Evolutionary conservation across 2,329 filamentous ascomycete genomes (phyloP), one percentile per base, ranked within the genome.

Genomic region (Hirsutella minnesotensis): DNA sequence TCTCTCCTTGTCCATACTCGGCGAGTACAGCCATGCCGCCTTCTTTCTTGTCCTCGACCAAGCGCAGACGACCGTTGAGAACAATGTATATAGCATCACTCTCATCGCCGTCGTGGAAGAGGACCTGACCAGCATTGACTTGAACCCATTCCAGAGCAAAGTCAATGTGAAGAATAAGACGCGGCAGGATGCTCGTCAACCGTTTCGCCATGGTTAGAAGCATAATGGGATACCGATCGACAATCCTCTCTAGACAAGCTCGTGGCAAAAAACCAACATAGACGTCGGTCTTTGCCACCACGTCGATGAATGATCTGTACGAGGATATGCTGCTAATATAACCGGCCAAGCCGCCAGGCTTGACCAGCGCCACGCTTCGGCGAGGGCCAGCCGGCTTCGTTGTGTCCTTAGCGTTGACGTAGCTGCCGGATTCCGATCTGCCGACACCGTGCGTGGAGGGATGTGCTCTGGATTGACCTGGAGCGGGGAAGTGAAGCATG

Each of bases 81-180:
- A 98, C 92, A 47, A 98, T 89, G 55, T 96, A 98, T 34, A 98
- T 98, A 1, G 94, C 90, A 61, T 98, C 92, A 54, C 92, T 98
- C 51, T 96, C 92, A 51, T 98, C 89, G 3, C 81, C 81, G 61
- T 94, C 85, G 51, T 94, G 86, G 59, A 94, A 95, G 30, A 98
- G 85, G 9, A 95, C 85, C 57, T 98, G 88, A 0, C 92, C 89
- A 3, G 92, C 87, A 61, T 87, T 88, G 47, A 98, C 88, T 57
- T 98, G 94, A 3, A 95, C 81, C 92, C 94, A 98, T 66, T 98
- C 94, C 16, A 98, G 71, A 4, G 92, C 92, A 64, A 98, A 98
- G 61, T 98, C 92, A 49, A 98, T 96, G 56, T 98, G 92, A 15
- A 95, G 70, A 47, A 98, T 89, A 42, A 98, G 68, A 13, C 86